These are phyloP conservation scores for Clavispora vitiphila DNA, from an alignment of 805 yeast species.

Conservation along the genomic window DNA sequence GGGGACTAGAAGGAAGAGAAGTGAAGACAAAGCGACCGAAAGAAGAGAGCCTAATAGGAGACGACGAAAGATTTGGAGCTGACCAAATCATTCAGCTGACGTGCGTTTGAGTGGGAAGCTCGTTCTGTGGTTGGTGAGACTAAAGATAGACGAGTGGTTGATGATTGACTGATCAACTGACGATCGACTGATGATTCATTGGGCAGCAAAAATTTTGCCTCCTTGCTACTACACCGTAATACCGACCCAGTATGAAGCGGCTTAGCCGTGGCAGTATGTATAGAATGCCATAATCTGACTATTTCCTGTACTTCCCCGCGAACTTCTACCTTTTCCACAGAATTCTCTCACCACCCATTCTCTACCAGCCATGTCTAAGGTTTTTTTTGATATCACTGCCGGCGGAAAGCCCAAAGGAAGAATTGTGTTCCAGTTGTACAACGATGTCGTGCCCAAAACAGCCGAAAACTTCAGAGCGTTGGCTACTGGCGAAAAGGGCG, in stretches of 20 bases:
- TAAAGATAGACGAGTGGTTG: no score
- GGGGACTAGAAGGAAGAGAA: no score
- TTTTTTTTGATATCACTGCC: constrained; percentile 74
- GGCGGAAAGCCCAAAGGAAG: constrained; percentile 70
- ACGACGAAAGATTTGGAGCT: no score
- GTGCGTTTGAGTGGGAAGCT: no score
- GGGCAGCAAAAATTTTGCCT: no score
- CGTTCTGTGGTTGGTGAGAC: no score
- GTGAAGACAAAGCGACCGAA: no score
- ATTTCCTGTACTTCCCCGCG: neutral
- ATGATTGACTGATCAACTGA: no score
- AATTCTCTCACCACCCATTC: constrained; percentile 1
- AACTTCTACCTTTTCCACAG: neutral
- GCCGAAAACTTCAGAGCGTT: constrained; percentile 86
- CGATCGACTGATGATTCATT: no score
- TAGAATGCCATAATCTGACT: neutral
- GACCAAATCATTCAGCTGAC: no score
- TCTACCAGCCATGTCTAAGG: constrained; percentile 31
- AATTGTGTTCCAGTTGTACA: constrained; percentile 67
- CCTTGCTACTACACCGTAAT: no score
- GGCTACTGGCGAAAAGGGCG: constrained; percentile 84
- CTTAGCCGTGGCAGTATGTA: neutral
- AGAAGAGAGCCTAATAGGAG: no score
- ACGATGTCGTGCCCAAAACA: constrained; percentile 78
- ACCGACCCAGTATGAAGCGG: neutral